Evolutionary conservation across 1,284 basidiomycete species (phyloP).

Genomic region (Porogramme epimiltina): DNA sequence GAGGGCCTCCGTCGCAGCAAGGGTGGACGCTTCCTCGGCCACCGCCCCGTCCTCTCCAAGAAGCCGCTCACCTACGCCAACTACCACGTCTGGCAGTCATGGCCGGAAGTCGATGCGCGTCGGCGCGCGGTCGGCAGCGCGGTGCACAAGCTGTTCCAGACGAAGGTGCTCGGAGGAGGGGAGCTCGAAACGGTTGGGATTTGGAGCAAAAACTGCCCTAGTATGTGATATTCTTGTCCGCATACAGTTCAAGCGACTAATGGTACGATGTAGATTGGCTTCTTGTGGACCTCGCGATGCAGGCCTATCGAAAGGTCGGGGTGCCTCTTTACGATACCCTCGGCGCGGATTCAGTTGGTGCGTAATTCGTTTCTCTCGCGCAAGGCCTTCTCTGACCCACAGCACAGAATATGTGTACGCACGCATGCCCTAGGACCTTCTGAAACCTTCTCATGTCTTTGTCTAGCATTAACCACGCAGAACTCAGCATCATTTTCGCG

Average conservation of each 20-base stretch:
- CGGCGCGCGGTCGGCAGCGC: conserved; percentile 76
- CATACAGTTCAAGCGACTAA: not conserved
- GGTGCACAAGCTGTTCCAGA: conserved; percentile 65
- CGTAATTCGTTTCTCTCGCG: conserved; percentile 23
- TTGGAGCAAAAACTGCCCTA: conserved; percentile 78
- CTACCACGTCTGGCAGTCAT: conserved; percentile 78
- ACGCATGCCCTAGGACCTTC: conserved; percentile 18
- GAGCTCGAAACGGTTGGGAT: conserved; percentile 71
- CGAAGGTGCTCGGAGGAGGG: conserved; percentile 55
- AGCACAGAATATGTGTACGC: conserved; percentile 62
- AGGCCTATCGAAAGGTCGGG: conserved; percentile 81
- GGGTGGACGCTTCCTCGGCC: conserved; percentile 63
- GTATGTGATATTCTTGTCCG: conserved; percentile 39
- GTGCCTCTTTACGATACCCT: conserved; percentile 92
- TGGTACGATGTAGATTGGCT: conserved; percentile 76
- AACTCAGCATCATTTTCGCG: conserved; percentile 77
- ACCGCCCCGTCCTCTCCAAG: conserved; percentile 64
- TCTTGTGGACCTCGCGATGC: conserved; percentile 78
- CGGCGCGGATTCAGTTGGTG: conserved; percentile 81
- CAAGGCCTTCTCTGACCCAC: not conserved
- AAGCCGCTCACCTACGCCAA: conserved; percentile 71
- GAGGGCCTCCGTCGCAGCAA: conserved; percentile 48
- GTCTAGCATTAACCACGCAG: conserved; percentile 83
- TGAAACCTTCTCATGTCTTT: no score
- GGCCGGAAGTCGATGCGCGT: conserved; percentile 70